Percentiles rank a stretch among this genome's conserved stretches.
Evolutionary conservation across 441 rosid species (phyloP).

Genomic region (Gossypium schwendimanii): DNA sequence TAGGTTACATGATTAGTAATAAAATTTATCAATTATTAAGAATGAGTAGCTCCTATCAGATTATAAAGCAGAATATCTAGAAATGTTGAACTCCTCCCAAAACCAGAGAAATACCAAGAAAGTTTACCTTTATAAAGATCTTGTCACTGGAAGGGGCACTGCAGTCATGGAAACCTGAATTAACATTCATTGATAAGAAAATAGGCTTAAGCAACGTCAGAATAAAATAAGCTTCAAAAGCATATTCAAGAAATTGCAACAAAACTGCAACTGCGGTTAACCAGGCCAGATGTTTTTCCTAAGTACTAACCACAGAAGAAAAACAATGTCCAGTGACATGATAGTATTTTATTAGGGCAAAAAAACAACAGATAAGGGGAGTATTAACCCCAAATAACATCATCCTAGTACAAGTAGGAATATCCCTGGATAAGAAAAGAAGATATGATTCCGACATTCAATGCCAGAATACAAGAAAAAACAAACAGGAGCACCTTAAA

Average conservation of each 20-base stretch:
- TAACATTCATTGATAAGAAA: conserved; percentile 24
- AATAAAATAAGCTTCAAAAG: not conserved
- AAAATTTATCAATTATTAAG: not conserved
- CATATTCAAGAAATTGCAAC: not conserved
- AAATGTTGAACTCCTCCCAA: not conserved
- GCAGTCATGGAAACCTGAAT: conserved; percentile 51
- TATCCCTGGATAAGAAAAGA: not conserved
- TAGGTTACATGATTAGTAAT: not conserved
- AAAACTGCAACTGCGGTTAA: not conserved
- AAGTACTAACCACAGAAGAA: not conserved
- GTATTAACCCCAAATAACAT: not conserved
- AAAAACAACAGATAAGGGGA: not conserved
- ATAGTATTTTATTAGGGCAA: not conserved
- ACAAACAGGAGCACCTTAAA: not conserved
- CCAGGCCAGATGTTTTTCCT: not conserved
- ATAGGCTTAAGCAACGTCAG: conserved; percentile 7
- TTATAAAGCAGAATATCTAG: not conserved
- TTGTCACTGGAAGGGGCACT: conserved; percentile 29
- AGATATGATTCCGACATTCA: not conserved
- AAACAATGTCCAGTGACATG: not conserved
- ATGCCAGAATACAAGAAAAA: not conserved
- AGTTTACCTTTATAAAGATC: conserved; percentile 54
- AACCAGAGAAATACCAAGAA: not conserved
- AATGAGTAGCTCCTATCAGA: not conserved
- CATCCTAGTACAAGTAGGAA: not conserved